Evolutionary conservation across 164 flowering plant genomes (phyloP).

Genomic region (Aristolochia californica): DNA sequence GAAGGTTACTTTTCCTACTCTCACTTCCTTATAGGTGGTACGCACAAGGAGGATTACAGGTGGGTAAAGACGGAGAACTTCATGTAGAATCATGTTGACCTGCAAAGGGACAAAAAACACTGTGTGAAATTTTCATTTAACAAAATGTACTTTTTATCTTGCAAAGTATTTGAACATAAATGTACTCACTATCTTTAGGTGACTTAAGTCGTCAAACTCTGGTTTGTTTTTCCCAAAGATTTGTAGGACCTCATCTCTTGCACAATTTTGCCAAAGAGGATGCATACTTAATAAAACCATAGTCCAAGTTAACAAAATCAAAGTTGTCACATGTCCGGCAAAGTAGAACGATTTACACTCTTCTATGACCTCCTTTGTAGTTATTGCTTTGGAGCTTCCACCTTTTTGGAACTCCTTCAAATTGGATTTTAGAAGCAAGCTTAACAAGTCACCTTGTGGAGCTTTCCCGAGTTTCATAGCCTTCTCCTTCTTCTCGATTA

Average conservation of each 20-base stretch:
- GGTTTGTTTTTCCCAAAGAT: background rate
- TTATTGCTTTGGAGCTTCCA: constrained; percentile 14
- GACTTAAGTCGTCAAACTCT: background rate
- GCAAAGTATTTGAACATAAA: background rate
- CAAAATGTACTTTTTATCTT: background rate
- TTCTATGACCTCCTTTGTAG: background rate
- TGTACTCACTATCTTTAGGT: background rate
- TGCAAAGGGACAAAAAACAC: background rate
- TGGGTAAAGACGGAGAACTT: constrained; percentile 1
- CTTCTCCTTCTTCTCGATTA: constrained; percentile 9
- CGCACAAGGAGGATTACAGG: background rate
- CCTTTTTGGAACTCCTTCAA: background rate
- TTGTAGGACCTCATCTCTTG: background rate
- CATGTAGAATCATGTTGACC: background rate
- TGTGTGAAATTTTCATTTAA: background rate
- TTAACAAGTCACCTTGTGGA: background rate
- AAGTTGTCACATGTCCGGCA: background rate
- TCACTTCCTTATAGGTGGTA: background rate
- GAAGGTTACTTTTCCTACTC: background rate
- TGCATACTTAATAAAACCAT: background rate
- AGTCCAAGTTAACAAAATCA: background rate
- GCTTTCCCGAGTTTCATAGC: constrained; percentile 3
- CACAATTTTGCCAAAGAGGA: background rate
- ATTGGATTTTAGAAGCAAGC: constrained; percentile 4
- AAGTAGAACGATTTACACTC: background rate